phyloP scores from a whole-genome alignment of 2,329 filamentous ascomycete genomes.

The Rutstroemia sp. region DNA sequence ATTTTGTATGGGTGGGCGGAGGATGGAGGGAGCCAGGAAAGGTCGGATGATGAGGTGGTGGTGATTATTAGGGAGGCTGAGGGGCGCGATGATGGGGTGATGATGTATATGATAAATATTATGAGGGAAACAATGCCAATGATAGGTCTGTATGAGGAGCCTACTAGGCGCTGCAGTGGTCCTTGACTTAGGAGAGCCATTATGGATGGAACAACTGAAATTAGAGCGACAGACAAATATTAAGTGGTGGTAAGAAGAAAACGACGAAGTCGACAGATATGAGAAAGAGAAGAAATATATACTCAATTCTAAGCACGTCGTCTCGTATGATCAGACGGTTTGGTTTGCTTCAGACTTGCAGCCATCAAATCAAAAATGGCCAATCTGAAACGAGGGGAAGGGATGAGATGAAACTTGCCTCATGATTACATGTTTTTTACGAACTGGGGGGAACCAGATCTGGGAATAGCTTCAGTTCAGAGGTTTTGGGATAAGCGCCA shows the following conservation, averaged over 20 bases:
- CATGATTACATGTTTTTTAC: background rate
- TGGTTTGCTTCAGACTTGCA: slow-evolving; percentile 1
- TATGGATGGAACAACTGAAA: background rate
- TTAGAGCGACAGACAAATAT: background rate
- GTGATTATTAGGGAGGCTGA: slow-evolving; percentile 39
- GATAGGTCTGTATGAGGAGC: slow-evolving; percentile 1
- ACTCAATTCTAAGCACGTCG: background rate
- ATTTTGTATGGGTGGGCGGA: slow-evolving; percentile 8
- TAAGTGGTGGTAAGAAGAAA: background rate
- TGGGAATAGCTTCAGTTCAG: background rate
- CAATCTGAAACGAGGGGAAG: background rate
- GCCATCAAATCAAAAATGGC: background rate
- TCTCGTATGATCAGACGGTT: background rate
- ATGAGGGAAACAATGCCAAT: slow-evolving; percentile 7
- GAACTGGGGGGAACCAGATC: background rate
- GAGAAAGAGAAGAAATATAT: background rate
- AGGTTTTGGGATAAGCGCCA: background rate
- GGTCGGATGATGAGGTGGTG: slow-evolving; percentile 32
- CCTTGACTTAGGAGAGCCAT: background rate
- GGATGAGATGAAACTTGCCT: background rate
- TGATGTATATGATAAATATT: background rate
- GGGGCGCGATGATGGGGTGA: slow-evolving; percentile 1
- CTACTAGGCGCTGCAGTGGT: background rate
- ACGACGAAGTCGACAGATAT: background rate
- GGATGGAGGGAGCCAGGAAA: slow-evolving; percentile 27